These are phyloP conservation scores for Globisporangium takayamanum DNA, from an alignment of 352 stramenopile species.

Conservation along the genomic window DNA sequence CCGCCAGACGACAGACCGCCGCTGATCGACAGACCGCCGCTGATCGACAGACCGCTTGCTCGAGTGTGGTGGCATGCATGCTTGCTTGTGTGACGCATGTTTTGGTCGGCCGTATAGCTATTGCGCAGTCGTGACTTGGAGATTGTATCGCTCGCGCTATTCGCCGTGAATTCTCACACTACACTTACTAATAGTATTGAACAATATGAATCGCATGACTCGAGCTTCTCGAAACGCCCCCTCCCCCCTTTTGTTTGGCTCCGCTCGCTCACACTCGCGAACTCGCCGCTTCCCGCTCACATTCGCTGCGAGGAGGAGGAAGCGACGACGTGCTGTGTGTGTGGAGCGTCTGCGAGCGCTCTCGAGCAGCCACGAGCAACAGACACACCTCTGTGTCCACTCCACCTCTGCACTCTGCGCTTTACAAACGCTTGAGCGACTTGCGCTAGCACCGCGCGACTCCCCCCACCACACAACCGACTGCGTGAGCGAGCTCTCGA, in stretches of 20 bases:
- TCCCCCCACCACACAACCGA: too few relatives aligned
- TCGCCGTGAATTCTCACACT: too few relatives aligned
- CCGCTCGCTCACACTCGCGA: conserved; percentile 42
- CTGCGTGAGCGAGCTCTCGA: not conserved
- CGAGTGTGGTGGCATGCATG: too few relatives aligned
- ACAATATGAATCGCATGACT: not conserved
- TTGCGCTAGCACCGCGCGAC: not conserved
- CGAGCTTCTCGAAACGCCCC: not conserved
- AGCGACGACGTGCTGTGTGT: conserved; percentile 4
- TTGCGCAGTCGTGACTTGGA: too few relatives aligned
- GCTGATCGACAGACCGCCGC: too few relatives aligned
- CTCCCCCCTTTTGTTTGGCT: not conserved
- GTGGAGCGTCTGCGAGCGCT: conserved; percentile 2
- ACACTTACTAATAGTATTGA: not conserved
- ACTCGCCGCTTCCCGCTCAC: conserved; percentile 59
- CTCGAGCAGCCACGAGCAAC: too few relatives aligned
- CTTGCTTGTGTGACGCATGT: too few relatives aligned
- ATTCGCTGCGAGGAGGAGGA: conserved; percentile 8
- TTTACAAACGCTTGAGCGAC: conserved; percentile 12
- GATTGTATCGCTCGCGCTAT: too few relatives aligned
- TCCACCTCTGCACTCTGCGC: not conserved
- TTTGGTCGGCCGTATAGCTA: too few relatives aligned
- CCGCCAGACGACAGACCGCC: not conserved
- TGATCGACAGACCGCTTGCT: too few relatives aligned
- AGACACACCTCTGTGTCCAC: too few relatives aligned